These are phyloP conservation scores for Coleophoma eucalyptorum DNA, from an alignment of 2,329 filamentous ascomycete species.

Conservation along the genomic window DNA sequence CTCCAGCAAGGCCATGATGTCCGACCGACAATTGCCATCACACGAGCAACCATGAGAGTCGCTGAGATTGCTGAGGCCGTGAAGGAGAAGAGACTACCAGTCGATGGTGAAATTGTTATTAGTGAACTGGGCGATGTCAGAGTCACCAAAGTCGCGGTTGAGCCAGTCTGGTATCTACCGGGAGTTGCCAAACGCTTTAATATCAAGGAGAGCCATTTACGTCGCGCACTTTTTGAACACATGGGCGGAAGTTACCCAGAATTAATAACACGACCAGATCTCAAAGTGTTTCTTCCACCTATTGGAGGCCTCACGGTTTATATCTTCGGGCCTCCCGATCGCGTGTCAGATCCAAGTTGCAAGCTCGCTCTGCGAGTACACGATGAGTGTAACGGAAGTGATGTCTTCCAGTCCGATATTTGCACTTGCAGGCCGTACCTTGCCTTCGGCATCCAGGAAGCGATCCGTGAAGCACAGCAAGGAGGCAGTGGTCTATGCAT, in stretches of 20 bases:
- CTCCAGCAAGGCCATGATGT: conserved; percentile 1
- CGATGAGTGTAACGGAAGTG: conserved; percentile 85
- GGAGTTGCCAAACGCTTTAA: conserved; percentile 89
- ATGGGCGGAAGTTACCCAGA: conserved; percentile 93
- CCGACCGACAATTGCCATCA: conserved; percentile 3
- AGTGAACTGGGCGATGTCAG: conserved; percentile 77
- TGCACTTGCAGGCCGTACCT: conserved; percentile 93
- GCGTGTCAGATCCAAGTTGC: conserved; percentile 79
- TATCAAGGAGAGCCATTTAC: conserved; percentile 81
- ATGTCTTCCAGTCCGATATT: conserved; percentile 94
- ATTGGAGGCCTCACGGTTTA: conserved; percentile 93
- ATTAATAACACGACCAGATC: conserved; percentile 84
- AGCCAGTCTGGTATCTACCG: conserved; percentile 83
- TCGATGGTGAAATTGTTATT: conserved; percentile 81
- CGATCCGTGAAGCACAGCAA: conserved; percentile 89
- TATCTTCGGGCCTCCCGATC: conserved; percentile 90
- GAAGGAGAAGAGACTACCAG: conserved; percentile 61
- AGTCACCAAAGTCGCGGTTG: conserved; percentile 91
- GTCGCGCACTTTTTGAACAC: conserved; percentile 84
- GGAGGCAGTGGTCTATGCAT: conserved; percentile 95
- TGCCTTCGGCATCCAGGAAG: conserved; percentile 92
- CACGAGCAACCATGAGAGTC: not conserved
- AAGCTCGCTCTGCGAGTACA: conserved; percentile 78
- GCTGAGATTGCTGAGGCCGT: conserved; percentile 70
- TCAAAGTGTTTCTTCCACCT: conserved; percentile 89